Evolutionary conservation across 306 rosid species (phyloP), one percentile per base, ranked within the genome.

Genomic region (Casuarina equisetifolia): DNA sequence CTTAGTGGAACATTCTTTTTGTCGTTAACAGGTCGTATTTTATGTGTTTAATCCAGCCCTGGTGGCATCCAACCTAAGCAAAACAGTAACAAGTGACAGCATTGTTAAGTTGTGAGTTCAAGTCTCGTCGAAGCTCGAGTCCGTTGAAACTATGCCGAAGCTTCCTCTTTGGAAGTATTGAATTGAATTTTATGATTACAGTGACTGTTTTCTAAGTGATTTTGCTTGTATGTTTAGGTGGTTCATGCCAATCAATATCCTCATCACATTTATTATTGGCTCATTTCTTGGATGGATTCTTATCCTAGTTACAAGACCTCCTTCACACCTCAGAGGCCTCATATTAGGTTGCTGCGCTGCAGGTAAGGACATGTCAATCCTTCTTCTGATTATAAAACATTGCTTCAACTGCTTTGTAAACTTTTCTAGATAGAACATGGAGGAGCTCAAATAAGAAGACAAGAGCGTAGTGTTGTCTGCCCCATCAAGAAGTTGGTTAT

Each of bases 321-420:
- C 91, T 50, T 38, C 54, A 16, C 91, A 83, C 63, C 83, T 86
- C 36, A 76, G 85, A 35, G 93, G 93, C 70, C 90, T 87, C 66
- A 80, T 89, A 32, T 15, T 89, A 79, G 91, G 89, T 63, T 89
- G 88, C 83, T 85, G 81, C 72, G 83, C 93, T 66, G 89, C 90
- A 7, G 93, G 90, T 87, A 43, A 67, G 39, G 46, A 63, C 6
- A 63, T 38, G 40, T 39, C 17, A 43, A 25, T 35, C 43, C 68
- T 57, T n/a, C 25, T 17, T 35, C 12, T 13, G 4, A 12, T 35
- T 10, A 4, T 5, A 61, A 61, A 35, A 32, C 17, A 61, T 61
- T 61, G 68, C 40, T 35, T 61, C 42, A 57, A 20, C 63, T 57
- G 25, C 36, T 57, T 7, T 57, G 63, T 57, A 19, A 57, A 57